Evolutionary conservation across 495 filamentous ascomycete species (phyloP), one percentile per base, ranked within the genome.

Genomic region (Aspergillus sparsus): DNA sequence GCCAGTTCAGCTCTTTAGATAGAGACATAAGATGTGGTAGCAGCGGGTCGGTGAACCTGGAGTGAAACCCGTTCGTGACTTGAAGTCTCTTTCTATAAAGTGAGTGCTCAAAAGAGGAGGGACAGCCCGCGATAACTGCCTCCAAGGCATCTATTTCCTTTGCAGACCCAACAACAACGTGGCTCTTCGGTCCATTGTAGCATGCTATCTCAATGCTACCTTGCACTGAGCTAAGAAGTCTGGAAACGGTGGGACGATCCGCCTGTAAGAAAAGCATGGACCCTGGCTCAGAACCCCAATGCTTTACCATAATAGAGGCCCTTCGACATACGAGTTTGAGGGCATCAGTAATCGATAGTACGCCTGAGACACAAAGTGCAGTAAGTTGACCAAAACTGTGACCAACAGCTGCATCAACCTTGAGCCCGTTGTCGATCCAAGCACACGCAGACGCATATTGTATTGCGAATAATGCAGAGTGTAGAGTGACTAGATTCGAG

Each of bases 371-470:
- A 18, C 65, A 73, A 0, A 85, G 52, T 0, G 80, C 82, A 6
- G 79, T 79, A 0, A 85, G 66, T 61, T 85, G 68, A 1, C 83
- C 83, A 58, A 86, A 80, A 52, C 77, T 81, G 57, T 85, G 83
- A 0, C 83, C 83, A 16, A 86, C 49, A 0, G 84, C 36, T 0
- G 64, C 54, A 3, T 57, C 64, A 0, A 75, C 64, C 13, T 68
- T 21, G 5, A 85, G 56, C 0, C 83, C 81, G 12, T 63, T 73
- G 21, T 80, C 80, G 0, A 85, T 69, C 83, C 83, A 86, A 7
- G 64, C 49, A 54, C 60, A 72, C 1, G 83, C 82, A 46, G 66
- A 70, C 0, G 83, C 61, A 57, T 82, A 83, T 44, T 85, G 83
- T 4, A 80, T 37, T 0, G 80, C 64, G 49, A 84, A 83, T 3